Base-by-base conservation (phyloP, 768 basidiomycete species). In the Thelephora aurantiotincta region DNA sequence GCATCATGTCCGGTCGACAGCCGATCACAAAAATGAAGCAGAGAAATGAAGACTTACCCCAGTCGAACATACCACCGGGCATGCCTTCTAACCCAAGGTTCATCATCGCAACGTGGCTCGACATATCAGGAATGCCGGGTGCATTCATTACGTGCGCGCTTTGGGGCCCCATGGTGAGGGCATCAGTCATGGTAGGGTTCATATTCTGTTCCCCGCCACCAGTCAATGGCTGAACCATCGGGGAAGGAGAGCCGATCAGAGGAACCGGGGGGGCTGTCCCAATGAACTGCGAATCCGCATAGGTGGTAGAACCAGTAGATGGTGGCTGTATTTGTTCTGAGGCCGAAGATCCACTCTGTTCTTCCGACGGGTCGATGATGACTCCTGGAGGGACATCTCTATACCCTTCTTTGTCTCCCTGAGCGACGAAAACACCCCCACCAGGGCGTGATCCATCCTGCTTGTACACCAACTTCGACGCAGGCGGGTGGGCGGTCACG, bases 351-450 rank as follows among this genome's bases (percentile, higher is more conserved):
- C 50, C 51, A 55, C 42, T 51, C 68, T 72, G 67, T 77, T 76
- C 73, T 67, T 78, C 70, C 52, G 63, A 59, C 46, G 63, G 70
- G 50, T 62, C 59, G 54, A 83, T 72, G 45, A 86, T 64, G 41
- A 68, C 69, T 6, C 78, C 78, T 48, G 66, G 68, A 5, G 76
- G 72, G 33, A 83, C 43, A 52, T 79, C 75, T 48, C 47, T 43
- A 33, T 55, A 54, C 36, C 54, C 47, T 37, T 48, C 55, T 45
- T 54, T 55, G 23, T 56, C 55, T 45, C 59, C 67, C 33, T 66
- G 63, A 1, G 82, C 88, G 43, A 93, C 60, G 54, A 85, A 96
- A 6, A 93, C 79, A 11, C 91, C 91, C 7, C 82, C 81, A n/a
- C 89, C 90, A 11, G 88, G 87, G 43, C 82, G 73, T 43, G 79